Evolutionary conservation across 2,329 filamentous ascomycete species (phyloP).

Genomic region (Trichoderma hamatum): DNA sequence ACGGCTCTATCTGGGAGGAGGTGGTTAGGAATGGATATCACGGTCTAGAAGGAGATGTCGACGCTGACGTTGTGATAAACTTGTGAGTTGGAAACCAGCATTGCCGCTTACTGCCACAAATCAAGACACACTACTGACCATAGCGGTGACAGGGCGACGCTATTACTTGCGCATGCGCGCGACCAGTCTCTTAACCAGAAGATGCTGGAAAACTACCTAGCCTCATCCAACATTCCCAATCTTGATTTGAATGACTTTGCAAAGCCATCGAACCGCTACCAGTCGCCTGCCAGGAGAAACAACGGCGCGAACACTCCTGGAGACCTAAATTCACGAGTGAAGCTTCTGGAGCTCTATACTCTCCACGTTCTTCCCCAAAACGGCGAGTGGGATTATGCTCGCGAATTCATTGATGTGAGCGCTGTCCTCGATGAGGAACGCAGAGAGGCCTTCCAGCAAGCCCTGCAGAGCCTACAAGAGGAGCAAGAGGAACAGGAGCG

Average conservation of each 20-base stretch:
- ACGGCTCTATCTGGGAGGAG: conserved; percentile 93
- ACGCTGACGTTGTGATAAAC: conserved; percentile 91
- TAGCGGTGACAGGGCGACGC: conserved; percentile 67
- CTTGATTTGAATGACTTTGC: conserved; percentile 68
- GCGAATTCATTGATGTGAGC: conserved; percentile 84
- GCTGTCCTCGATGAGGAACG: conserved; percentile 90
- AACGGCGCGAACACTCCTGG: conserved; percentile 80
- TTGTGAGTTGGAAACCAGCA: conserved; percentile 56
- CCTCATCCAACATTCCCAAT: conserved; percentile 71
- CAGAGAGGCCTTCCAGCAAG: conserved; percentile 84
- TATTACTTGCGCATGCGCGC: conserved; percentile 86
- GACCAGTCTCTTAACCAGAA: conserved; percentile 84
- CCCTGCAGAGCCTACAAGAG: conserved; percentile 79
- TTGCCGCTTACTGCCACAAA: not conserved
- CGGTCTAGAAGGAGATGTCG: conserved; percentile 85
- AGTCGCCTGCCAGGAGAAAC: conserved; percentile 51
- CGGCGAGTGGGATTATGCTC: conserved; percentile 93
- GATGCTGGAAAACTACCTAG: conserved; percentile 85
- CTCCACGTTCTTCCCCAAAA: conserved; percentile 93
- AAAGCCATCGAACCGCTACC: conserved; percentile 44
- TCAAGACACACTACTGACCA: not conserved
- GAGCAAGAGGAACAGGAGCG: conserved; percentile 76
- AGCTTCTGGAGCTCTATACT: conserved; percentile 93
- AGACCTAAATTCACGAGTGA: conserved; percentile 81
- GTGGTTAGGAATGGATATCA: conserved; percentile 86